Conservation (phyloP, 768 basidiomycete species). For the Boletus sensibilis region DNA sequence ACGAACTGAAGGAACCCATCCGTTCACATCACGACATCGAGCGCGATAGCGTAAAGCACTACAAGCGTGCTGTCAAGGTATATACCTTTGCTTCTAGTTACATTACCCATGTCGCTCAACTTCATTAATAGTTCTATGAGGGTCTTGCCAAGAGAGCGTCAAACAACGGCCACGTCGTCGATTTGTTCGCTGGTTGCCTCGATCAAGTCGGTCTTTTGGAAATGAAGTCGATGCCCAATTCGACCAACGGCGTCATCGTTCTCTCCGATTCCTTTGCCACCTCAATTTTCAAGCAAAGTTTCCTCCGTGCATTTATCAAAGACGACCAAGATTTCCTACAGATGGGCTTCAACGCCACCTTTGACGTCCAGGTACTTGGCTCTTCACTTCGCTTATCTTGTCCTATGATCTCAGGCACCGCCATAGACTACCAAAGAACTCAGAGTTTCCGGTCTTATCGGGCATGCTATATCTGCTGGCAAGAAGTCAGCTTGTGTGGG, state of each 20-base stretch:
- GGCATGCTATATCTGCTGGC: constrained; percentile 94
- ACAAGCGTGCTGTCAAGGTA: constrained; percentile 95
- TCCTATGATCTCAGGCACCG: constrained; percentile 1
- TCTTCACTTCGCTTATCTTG: background rate
- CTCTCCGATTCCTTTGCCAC: constrained; percentile 96
- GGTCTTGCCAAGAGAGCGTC: constrained; percentile 89
- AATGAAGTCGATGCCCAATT: constrained; percentile 95
- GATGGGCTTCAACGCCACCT: constrained; percentile 99
- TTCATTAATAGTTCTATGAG: constrained; percentile 82
- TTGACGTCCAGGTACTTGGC: constrained; percentile 83
- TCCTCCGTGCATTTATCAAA: constrained; percentile 89
- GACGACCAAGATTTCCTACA: constrained; percentile 88
- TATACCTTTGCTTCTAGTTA: constrained; percentile 11
- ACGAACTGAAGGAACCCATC: constrained; percentile 95
- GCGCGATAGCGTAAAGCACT: constrained; percentile 93
- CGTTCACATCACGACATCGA: constrained; percentile 99
- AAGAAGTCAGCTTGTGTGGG: constrained; percentile 97
- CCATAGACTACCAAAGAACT: constrained; percentile 94
- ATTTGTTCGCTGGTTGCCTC: constrained; percentile 94
- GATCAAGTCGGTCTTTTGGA: constrained; percentile 97
- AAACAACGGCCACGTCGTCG: constrained; percentile 91
- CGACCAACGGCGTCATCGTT: constrained; percentile 94
- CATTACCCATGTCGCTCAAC: constrained; percentile 1
- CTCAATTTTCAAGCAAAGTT: constrained; percentile 98
- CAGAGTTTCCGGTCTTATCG: constrained; percentile 96